phyloP scores from a whole-genome alignment of 2,329 filamentous ascomycete genomes.

The Neonectria neomacrospora region DNA sequence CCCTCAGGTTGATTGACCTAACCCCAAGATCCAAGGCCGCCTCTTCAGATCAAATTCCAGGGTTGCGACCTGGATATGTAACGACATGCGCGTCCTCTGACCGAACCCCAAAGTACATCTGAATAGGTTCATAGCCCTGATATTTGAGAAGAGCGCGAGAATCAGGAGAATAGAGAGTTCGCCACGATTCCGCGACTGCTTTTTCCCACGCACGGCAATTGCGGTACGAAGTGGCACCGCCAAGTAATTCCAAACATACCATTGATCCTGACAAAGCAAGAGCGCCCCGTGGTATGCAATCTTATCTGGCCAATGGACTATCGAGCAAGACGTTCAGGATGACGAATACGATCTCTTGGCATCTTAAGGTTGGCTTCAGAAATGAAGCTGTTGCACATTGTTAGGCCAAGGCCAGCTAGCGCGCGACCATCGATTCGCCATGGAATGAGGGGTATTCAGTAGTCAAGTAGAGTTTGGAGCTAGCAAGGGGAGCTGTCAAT shows the following conservation, averaged over 20 bases:
- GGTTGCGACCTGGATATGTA: constrained; percentile 19
- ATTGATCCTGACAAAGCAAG: background rate
- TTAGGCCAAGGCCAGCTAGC: background rate
- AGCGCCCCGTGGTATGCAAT: background rate
- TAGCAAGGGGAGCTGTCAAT: background rate
- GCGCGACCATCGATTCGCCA: background rate
- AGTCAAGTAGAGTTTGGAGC: background rate
- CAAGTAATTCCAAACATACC: background rate
- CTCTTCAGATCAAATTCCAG: constrained; percentile 10
- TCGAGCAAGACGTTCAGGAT: background rate
- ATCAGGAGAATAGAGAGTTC: background rate
- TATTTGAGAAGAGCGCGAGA: constrained; percentile 12
- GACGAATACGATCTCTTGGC: background rate
- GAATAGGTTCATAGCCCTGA: constrained; percentile 9
- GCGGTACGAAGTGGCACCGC: background rate
- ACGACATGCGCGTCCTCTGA: background rate
- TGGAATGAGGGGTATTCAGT: background rate
- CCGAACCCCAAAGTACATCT: background rate
- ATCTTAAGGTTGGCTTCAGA: background rate
- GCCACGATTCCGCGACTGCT: background rate
- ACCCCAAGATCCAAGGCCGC: background rate
- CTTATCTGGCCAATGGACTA: background rate
- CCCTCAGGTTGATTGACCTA: background rate
- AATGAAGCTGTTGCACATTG: background rate
- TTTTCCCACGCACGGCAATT: background rate